Evolutionary conservation across 768 basidiomycete genomes (phyloP).

Genomic region (Russula ochroleuca): DNA sequence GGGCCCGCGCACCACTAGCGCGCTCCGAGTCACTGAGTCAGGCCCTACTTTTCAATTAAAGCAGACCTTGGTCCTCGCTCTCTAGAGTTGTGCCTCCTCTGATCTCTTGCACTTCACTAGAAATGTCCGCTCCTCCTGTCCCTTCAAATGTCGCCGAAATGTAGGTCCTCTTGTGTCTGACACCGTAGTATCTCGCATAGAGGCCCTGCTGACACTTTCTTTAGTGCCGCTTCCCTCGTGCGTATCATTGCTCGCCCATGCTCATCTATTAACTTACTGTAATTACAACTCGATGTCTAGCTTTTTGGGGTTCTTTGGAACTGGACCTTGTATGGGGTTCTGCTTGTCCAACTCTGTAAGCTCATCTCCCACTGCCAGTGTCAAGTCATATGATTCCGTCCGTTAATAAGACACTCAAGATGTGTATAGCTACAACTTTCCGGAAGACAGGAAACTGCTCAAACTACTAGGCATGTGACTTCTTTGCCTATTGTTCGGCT

Average conservation of each 20-base stretch:
- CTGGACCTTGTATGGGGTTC: constrained; percentile 16
- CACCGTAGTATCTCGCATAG: not conserved
- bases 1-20: not conserved
- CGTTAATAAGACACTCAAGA: not conserved
- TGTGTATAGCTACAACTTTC: constrained; percentile 20
- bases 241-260: not conserved
- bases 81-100: no score
- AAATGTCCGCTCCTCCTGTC: not conserved
- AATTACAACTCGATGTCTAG: not conserved
- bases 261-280: no score
- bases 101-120: not conserved
- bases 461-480: constrained; percentile 7
- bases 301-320: constrained; percentile 13
- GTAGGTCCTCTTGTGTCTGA: not conserved
- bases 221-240: constrained; percentile 4
- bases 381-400: no score
- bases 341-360: constrained; percentile 13
- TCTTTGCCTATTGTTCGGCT: not conserved
- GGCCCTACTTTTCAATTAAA: no score
- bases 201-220: not conserved
- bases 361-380: not conserved
- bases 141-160: constrained; percentile 3
- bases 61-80: no score
- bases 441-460: not conserved
- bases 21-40: no score